Evolutionary conservation across 805 yeast genomes (phyloP).

Genomic region (Lipomyces spencermartinsiae): DNA sequence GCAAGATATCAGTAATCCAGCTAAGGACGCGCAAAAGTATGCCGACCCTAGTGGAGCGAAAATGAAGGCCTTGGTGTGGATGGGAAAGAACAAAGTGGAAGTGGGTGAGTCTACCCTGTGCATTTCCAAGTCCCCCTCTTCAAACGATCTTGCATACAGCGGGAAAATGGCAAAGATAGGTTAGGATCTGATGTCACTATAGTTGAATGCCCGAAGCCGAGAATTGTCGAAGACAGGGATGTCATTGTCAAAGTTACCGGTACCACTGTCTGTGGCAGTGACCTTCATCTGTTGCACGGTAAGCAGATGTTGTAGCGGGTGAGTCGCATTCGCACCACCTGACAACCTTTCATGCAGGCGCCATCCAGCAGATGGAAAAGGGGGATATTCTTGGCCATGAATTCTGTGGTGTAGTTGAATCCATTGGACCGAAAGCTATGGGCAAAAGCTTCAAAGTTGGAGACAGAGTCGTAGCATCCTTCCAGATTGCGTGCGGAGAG

Average conservation of each 20-base stretch:
- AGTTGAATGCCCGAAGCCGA: neutral
- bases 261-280: slow-evolving; percentile 61
- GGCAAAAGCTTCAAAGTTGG: slow-evolving; percentile 48
- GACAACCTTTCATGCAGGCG: too few species aligned
- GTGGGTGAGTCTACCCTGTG: too few species aligned
- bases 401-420: slow-evolving; percentile 21
- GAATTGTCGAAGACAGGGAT: slow-evolving; percentile 44
- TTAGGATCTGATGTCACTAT: too few species aligned
- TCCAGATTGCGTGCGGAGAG: slow-evolving; percentile 62
- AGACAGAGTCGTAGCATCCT: slow-evolving; percentile 55
- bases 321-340: slow-evolving; percentile 29
- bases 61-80: too few species aligned
- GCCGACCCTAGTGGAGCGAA: too few species aligned
- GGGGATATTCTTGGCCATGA: neutral
- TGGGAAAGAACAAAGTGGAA: too few species aligned
- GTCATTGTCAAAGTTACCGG: slow-evolving; percentile 55
- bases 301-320: slow-evolving; percentile 46
- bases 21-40: too few species aligned
- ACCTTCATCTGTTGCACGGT: slow-evolving; percentile 58
- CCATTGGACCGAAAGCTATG: slow-evolving; percentile 47
- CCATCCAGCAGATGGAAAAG: neutral
- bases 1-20: too few species aligned
- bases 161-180: too few species aligned
- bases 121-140: too few species aligned
- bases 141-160: too few species aligned